Evolutionary conservation across 176 grass and related monocot species (phyloP), one percentile per base, ranked within the genome.

Genomic region (Guadua angustifolia): DNA sequence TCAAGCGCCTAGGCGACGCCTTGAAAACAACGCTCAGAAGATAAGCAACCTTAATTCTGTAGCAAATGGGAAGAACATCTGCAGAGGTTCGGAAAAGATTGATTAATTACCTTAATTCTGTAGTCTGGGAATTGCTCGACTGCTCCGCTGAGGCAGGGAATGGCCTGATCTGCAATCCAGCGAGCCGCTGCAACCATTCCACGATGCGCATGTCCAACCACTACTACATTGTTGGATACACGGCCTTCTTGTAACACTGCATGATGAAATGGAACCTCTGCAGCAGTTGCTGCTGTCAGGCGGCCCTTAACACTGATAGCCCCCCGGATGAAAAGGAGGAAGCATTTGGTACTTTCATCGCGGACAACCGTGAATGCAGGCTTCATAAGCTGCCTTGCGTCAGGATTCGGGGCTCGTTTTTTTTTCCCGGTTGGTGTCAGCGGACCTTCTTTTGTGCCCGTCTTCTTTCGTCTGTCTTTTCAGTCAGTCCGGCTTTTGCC

Each of bases 121-220:
- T 91, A 91, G 29, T 93, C 67, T 78, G 90, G 90, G 69, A 79
- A 91, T 71, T 56, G 73, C 70, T 80, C 77, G 19, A 97, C 26
- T 73, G 88, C 88, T 69, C 78, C 89, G 6, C 56, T 80, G 12
- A 97, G 84, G 49, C 60, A 91, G 4, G 92, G 92, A 80, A 89
- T 92, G 19, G 86, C 79, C 80, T 86, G 55, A 77, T 97, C 85
- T 68, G 90, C 88, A 44, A 93, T 88, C 92, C 95, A 94, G 40
- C 88, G 90, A 78, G 95, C 95, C 12, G 95, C 90, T 79, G 85
- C 88, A 70, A 87, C 84, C 92, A 98, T 94, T 78, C 95, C 92
- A 77, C 88, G 90, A 71, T 98, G 90, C 2, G 75, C 92, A 84
- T 94, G 86, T 46, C 90, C 95, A 74, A 63, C 17, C 59, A 94